These are phyloP conservation scores for Aspergillus awamori DNA, from an alignment of 2,329 filamentous ascomycete genomes.

Conservation along the genomic window DNA sequence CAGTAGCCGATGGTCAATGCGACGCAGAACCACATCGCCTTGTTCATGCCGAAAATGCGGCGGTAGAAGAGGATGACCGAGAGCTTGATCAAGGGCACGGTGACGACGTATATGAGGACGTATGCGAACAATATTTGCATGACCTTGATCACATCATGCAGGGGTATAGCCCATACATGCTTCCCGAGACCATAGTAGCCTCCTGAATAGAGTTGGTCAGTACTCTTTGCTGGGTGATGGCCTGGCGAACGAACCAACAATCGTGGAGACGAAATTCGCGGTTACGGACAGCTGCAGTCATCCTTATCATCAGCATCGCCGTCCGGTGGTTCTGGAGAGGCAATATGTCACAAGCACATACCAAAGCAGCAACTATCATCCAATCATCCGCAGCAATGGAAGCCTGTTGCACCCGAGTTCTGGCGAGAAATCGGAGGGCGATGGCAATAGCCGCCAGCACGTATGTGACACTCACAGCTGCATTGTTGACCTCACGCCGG, in stretches of 20 bases:
- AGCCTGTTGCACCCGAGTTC: slow-evolving; percentile 1
- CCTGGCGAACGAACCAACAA: neutral
- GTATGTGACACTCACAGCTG: slow-evolving; percentile 1
- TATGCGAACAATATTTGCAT: slow-evolving; percentile 19
- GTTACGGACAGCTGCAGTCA: neutral
- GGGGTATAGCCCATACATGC: slow-evolving; percentile 19
- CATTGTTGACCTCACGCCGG: slow-evolving; percentile 2
- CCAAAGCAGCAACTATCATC: slow-evolving; percentile 6
- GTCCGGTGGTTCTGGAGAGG: neutral
- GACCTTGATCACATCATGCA: slow-evolving; percentile 11
- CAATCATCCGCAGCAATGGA: slow-evolving; percentile 10
- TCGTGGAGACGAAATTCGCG: neutral
- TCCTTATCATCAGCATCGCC: neutral
- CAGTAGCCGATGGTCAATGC: slow-evolving; percentile 19
- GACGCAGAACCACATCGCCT: slow-evolving; percentile 16
- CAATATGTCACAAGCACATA: neutral
- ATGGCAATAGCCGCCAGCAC: slow-evolving; percentile 1
- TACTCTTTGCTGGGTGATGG: neutral
- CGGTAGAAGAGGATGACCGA: slow-evolving; percentile 25
- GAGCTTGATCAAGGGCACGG: slow-evolving; percentile 21
- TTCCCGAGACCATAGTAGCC: slow-evolving; percentile 21
- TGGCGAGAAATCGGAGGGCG: neutral
- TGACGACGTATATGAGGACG: slow-evolving; percentile 17
- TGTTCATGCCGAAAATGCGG: slow-evolving; percentile 23
- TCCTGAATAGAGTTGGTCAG: slow-evolving; percentile 3